These are phyloP conservation scores for Cladosporium sp. DNA, from an alignment of 2,329 filamentous ascomycete genomes.

Conservation along the genomic window DNA sequence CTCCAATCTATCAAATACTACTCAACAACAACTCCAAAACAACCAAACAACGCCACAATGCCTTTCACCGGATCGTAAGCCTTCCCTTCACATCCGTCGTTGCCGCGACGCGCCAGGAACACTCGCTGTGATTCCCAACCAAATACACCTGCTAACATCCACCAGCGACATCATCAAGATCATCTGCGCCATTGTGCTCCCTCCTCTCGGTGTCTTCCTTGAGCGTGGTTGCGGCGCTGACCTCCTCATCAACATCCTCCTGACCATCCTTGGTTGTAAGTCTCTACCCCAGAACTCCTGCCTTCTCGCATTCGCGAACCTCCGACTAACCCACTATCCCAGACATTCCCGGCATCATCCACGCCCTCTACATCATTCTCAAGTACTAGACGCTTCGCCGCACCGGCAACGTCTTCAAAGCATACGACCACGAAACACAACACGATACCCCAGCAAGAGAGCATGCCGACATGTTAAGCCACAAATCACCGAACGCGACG, in stretches of 20 bases:
- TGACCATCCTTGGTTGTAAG: constrained; percentile 59
- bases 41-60: constrained; percentile 41
- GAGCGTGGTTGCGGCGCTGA: constrained; percentile 85
- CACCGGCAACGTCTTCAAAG: neutral
- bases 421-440: neutral
- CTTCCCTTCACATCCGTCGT: constrained; percentile 2
- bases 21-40: neutral
- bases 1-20: too few relatives aligned
- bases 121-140: constrained; percentile 13
- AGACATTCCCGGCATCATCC: constrained; percentile 68
- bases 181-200: constrained; percentile 83
- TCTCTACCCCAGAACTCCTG: neutral
- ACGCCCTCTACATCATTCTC: constrained; percentile 89
- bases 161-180: constrained; percentile 71
- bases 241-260: constrained; percentile 85
- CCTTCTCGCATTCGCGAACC: neutral
- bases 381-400: constrained; percentile 62
- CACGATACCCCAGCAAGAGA: constrained; percentile 6
- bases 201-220: constrained; percentile 88
- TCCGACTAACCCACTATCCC: constrained; percentile 33
- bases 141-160: constrained; percentile 14
- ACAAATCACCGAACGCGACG: too few relatives aligned
- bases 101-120: constrained; percentile 4
- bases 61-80: constrained; percentile 56
- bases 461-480: too few relatives aligned